Evolutionary conservation across 805 yeast species (phyloP), one percentile per base, ranked within the genome.

Genomic region (Kurtzmaniella cleridarum): DNA sequence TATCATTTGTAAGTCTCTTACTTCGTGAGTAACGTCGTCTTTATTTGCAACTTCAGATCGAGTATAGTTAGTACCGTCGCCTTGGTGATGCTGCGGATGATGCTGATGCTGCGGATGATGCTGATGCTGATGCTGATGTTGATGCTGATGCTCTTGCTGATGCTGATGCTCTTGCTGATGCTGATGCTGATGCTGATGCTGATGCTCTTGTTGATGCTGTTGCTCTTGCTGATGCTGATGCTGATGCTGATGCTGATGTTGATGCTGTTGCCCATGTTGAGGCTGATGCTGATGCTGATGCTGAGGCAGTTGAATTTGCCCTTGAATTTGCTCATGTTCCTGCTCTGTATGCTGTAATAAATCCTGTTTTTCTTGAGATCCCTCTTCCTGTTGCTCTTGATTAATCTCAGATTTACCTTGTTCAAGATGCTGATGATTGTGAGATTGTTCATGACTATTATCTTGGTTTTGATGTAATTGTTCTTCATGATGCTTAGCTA

Each of bases 1-100:
- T 13, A 63, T 61, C 55, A 59, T 48, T 32, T 55, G 57, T 15
- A 63, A 46, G 32, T 54, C 51, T 32, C 46, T 54, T 27, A 50
- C 49, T 34, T 61, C 66, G 29, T 50, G 35, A 15, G 29, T 12
- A 10, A 9, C 18, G 11, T 24, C 30, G 12, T 38, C 35, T 20
- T 32, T 14, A 13, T 24, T 15, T 12, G 5, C 27, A 5, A 30
- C 36, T 15, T 34, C 34, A 12, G 17, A 27, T 18, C 23, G 30
- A 13, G 36, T 33, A 27, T 32, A 24, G 27, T 38, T 32, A 13
- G 27, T 28, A 14, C 18, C 18, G 20, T 16, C 24, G 8, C 5
- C 38, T 42, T 38, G 33, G 27, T 32, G 12, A 1, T 32, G 33
- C 5, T 32, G 33, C 10, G 20, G 39, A 8, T 38, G 34, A 31